phyloP scores from a whole-genome alignment of 1,139 yeast species.

The Debaryomyces sp. region DNA sequence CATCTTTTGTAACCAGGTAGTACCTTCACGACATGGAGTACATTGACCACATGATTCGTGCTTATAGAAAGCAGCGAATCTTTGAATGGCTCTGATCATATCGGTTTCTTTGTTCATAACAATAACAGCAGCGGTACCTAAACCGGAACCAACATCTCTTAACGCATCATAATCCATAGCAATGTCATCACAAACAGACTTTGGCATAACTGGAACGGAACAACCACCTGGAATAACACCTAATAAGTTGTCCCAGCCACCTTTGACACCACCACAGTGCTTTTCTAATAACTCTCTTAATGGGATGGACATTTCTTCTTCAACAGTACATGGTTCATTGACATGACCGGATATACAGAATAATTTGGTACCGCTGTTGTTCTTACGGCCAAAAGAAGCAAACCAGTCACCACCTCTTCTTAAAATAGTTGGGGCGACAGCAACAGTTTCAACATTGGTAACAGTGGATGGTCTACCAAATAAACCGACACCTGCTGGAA shows the following conservation, averaged over 20 bases:
- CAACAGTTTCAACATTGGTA: slow-evolving; percentile 85
- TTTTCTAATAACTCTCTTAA: slow-evolving; percentile 77
- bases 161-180: slow-evolving; percentile 87
- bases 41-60: slow-evolving; percentile 95
- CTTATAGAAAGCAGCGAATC: slow-evolving; percentile 79
- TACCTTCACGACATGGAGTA: slow-evolving; percentile 94
- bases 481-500: slow-evolving; percentile 91
- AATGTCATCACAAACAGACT: slow-evolving; percentile 63
- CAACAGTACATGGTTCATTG: slow-evolving; percentile 89
- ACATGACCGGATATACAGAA: slow-evolving; percentile 89
- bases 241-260: slow-evolving; percentile 88
- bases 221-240: slow-evolving; percentile 91
- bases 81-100: slow-evolving; percentile 79
- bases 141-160: slow-evolving; percentile 81
- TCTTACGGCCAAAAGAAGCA: slow-evolving; percentile 80
- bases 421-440: slow-evolving; percentile 85
- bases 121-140: slow-evolving; percentile 91
- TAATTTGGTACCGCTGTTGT: slow-evolving; percentile 79
- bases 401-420: slow-evolving; percentile 92
- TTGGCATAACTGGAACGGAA: slow-evolving; percentile 80
- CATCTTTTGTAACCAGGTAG: slow-evolving; percentile 80
- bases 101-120: slow-evolving; percentile 88
- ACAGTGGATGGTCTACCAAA: slow-evolving; percentile 91
- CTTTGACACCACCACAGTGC: slow-evolving; percentile 88
- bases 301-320: slow-evolving; percentile 91